These are phyloP conservation scores for maize (Zea mays) DNA, from an alignment of 176 grass and related monocot species.

Conservation along the genomic window DNA sequence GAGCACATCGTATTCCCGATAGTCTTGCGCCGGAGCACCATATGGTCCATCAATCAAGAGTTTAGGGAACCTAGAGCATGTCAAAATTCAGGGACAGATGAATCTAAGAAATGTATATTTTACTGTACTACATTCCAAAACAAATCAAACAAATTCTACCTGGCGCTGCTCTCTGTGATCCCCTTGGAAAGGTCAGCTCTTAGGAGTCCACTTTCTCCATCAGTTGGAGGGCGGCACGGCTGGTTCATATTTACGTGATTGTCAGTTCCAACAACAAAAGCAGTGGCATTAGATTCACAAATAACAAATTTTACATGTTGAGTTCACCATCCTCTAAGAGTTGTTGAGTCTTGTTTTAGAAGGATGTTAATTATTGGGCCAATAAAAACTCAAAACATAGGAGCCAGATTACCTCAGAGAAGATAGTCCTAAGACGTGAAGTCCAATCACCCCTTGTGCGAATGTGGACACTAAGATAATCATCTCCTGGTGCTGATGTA, in stretches of 20 bases:
- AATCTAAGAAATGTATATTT: slow-evolving; percentile 3
- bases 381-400: slow-evolving; percentile 9
- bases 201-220: slow-evolving; percentile 79
- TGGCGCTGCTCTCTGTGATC: slow-evolving; percentile 38
- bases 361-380: background rate
- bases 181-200: slow-evolving; percentile 68
- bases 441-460: slow-evolving; percentile 97
- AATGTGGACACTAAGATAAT: slow-evolving; percentile 94
- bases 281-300: background rate
- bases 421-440: slow-evolving; percentile 73
- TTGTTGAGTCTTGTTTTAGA: background rate
- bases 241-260: slow-evolving; percentile 41
- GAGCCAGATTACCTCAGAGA: slow-evolving; percentile 69
- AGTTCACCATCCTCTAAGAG: background rate
- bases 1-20: slow-evolving; percentile 79
- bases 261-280: slow-evolving; percentile 17
- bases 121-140: background rate
- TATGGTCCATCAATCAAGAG: slow-evolving; percentile 86
- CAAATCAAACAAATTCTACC: slow-evolving; percentile 29
- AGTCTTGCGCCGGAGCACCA: slow-evolving; percentile 91
- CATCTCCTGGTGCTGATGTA: slow-evolving; percentile 85
- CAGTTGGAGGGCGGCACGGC: slow-evolving; percentile 62
- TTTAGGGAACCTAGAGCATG: slow-evolving; percentile 64
- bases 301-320: background rate
- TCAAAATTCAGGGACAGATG: slow-evolving; percentile 3